Percentiles rank a stretch among this genome's conserved stretches.
Evolutionary conservation across 2,329 filamentous ascomycete species (phyloP).

Genomic region (Coniochaeta sp.): DNA sequence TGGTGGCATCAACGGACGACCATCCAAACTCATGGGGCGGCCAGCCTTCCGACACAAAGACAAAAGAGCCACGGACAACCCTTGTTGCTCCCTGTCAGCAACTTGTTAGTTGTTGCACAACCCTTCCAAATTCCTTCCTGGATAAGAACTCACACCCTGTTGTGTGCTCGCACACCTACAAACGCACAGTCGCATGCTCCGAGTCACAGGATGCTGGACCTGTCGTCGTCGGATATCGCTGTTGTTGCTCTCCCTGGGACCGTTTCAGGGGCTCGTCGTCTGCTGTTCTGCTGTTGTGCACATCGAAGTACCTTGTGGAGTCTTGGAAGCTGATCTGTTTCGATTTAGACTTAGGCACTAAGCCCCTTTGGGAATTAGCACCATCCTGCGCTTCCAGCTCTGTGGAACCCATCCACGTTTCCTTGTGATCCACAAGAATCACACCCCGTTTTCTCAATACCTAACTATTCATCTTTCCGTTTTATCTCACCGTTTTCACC

Average conservation of each 20-base stretch:
- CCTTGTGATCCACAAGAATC: neutral
- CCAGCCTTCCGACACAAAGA: too few relatives aligned
- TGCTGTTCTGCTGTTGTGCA: conserved; percentile 1
- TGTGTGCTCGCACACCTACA: neutral
- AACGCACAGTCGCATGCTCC: neutral
- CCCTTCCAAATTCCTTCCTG: too few relatives aligned
- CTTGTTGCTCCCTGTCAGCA: too few relatives aligned
- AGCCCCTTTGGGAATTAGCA: conserved; percentile 1
- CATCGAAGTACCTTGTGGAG: conserved; percentile 1
- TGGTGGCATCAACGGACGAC: neutral
- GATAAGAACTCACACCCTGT: too few relatives aligned
- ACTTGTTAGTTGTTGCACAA: too few relatives aligned
- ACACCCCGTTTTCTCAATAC: neutral
- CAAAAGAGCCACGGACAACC: too few relatives aligned
- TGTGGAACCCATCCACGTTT: neutral
- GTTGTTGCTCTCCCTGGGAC: neutral
- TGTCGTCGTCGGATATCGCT: neutral
- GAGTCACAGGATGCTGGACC: neutral
- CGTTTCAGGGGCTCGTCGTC: neutral
- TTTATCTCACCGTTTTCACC: too few relatives aligned
- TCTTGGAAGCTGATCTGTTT: conserved; percentile 10
- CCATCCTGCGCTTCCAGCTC: neutral
- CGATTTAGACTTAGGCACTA: conserved; percentile 8
- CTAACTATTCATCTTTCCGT: neutral
- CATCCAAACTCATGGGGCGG: too few relatives aligned